These are phyloP conservation scores for Heteromeles arbutifolia DNA, from an alignment of 306 rosid genomes.

Conservation along the genomic window DNA sequence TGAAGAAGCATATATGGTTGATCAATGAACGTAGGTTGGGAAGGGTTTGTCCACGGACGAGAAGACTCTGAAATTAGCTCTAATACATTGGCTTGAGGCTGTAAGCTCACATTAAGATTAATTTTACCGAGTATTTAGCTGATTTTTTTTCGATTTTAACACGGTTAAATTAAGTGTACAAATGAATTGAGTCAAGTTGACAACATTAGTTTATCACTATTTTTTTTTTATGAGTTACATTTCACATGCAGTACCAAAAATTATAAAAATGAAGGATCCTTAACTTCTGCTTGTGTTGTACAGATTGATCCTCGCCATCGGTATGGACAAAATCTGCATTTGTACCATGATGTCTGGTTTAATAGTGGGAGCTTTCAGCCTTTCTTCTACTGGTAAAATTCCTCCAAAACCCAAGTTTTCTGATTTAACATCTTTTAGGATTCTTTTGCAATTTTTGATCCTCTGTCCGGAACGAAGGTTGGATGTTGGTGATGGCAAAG, in stretches of 20 bases:
- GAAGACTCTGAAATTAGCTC: slow-evolving; percentile 61
- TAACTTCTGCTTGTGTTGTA: neutral
- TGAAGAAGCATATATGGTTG: neutral
- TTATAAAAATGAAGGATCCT: neutral
- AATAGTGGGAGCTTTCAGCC: slow-evolving; percentile 59
- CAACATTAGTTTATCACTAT: too few species aligned
- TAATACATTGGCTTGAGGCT: slow-evolving; percentile 85
- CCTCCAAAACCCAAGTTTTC: neutral
- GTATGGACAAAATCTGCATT: slow-evolving; percentile 72
- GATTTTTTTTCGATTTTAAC: neutral
- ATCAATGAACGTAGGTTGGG: slow-evolving; percentile 50
- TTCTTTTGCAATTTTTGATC: neutral
- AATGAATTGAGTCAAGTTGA: neutral
- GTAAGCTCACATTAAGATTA: slow-evolving; percentile 39
- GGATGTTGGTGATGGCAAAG: slow-evolving; percentile 87
- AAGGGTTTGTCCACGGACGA: slow-evolving; percentile 74
- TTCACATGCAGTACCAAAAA: neutral
- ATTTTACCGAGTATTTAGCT: neutral
- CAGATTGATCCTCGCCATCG: slow-evolving; percentile 91
- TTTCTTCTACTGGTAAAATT: slow-evolving; percentile 68
- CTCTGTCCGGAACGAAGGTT: slow-evolving; percentile 38
- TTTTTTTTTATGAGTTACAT: too few species aligned
- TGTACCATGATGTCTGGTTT: slow-evolving; percentile 65
- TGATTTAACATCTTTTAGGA: neutral
- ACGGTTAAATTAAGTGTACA: neutral